Evolutionary conservation across 177 flowering plant species (phyloP).

Genomic region (Vitis hybrid): DNA sequence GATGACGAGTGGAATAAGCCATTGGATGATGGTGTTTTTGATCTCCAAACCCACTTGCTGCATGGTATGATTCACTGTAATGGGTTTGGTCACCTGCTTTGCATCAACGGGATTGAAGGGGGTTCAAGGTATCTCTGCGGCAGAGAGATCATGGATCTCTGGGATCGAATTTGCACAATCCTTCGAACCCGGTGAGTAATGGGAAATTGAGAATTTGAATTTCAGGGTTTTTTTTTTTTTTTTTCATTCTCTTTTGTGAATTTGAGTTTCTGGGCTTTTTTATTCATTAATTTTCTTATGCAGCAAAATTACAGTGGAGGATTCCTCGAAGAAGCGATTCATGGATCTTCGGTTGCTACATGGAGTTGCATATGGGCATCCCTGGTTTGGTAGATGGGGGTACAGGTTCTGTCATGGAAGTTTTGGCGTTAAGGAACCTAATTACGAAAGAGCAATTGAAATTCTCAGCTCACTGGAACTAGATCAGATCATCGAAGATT

Average conservation of each 20-base stretch:
- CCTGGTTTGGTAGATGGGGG: constrained; percentile 96
- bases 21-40: constrained; percentile 37
- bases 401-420: constrained; percentile 66
- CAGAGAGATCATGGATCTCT: constrained; percentile 78
- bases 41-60: constrained; percentile 60
- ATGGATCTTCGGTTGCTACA: constrained; percentile 83
- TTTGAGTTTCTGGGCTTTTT: background rate
- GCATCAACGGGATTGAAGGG: constrained; percentile 80
- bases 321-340: constrained; percentile 54
- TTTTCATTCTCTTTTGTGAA: constrained; percentile 10
- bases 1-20: constrained; percentile 61
- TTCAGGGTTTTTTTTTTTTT: too few relatives aligned
- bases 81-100: constrained; percentile 79
- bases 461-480: constrained; percentile 44
- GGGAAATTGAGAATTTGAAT: background rate
- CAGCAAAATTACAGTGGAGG: constrained; percentile 75
- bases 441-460: constrained; percentile 44
- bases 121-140: constrained; percentile 69
- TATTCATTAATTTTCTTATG: background rate
- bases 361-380: constrained; percentile 72
- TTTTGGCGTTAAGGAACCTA: constrained; percentile 45
- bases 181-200: constrained; percentile 57
- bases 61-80: constrained; percentile 83
- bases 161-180: constrained; percentile 75
- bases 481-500: constrained; percentile 36